Conservation (phyloP, 129 eudicot genomes). For the Mikania micrantha region DNA sequence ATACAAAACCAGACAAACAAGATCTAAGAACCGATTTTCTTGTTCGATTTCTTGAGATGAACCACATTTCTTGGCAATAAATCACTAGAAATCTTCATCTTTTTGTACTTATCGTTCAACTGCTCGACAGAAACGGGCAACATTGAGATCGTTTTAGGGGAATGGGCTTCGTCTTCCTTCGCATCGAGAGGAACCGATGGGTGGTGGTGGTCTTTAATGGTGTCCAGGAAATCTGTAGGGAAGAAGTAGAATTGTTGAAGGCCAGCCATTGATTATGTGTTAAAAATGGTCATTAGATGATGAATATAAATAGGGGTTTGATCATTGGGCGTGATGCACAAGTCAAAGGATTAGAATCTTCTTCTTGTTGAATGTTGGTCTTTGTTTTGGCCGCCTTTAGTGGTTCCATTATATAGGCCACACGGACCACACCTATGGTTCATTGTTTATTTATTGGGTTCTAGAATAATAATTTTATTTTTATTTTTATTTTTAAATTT, state of each 20-base stretch:
- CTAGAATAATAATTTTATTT: neutral
- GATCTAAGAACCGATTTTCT: neutral
- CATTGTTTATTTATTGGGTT: neutral
- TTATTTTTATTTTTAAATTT: too few species aligned
- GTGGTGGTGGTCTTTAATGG: conserved; percentile 16
- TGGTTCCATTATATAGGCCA: neutral
- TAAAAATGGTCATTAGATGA: neutral
- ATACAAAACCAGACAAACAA: neutral
- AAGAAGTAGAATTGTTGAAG: conserved; percentile 37
- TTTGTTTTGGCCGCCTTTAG: conserved; percentile 20
- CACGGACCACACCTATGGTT: neutral
- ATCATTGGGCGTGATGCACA: conserved; percentile 11
- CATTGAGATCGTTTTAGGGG: neutral
- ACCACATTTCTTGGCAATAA: conserved; percentile 16
- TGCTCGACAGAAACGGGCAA: conserved; percentile 13
- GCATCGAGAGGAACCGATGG: neutral
- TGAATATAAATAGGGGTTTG: neutral
- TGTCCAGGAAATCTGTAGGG: conserved; percentile 32
- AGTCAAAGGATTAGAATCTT: conserved; percentile 17
- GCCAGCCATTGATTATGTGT: conserved; percentile 20
- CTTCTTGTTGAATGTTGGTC: conserved; percentile 11
- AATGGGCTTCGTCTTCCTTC: neutral
- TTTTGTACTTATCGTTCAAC: conserved; percentile 12
- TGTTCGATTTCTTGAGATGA: conserved; percentile 5
- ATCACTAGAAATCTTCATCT: conserved; percentile 25